Evolutionary conservation across 2,329 filamentous ascomycete species (phyloP).

Genomic region (Sphaerulina musiva): DNA sequence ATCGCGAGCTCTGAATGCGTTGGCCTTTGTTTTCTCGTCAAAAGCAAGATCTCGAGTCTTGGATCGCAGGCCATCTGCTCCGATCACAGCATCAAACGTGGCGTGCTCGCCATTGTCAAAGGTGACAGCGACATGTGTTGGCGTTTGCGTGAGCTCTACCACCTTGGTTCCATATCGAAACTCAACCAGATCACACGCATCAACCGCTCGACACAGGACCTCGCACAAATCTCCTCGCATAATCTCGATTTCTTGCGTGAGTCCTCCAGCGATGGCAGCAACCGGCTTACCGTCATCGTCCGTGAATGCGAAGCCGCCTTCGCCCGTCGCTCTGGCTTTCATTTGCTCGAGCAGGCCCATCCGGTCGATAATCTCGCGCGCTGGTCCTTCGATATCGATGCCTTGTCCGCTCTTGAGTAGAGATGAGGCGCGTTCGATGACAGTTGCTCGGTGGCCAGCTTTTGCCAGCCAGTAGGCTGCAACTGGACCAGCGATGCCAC

Average conservation of each 20-base stretch:
- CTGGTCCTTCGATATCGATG: slow-evolving; percentile 24
- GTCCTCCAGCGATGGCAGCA: slow-evolving; percentile 5
- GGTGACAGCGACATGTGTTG: slow-evolving; percentile 3
- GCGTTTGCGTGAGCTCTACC: slow-evolving; percentile 1
- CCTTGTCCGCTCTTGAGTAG: slow-evolving; percentile 19
- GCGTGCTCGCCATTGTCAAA: slow-evolving; percentile 8
- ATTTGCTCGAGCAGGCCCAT: slow-evolving; percentile 25
- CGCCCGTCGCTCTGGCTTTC: slow-evolving; percentile 20
- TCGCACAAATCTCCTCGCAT: slow-evolving; percentile 46
- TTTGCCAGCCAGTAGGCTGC: slow-evolving; percentile 34
- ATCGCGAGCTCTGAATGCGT: slow-evolving; percentile 10
- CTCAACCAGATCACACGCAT: slow-evolving; percentile 5
- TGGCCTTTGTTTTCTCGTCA: slow-evolving; percentile 9
- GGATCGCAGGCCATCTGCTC: slow-evolving; percentile 32
- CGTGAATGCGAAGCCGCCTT: slow-evolving; percentile 23
- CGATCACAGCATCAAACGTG: slow-evolving; percentile 27
- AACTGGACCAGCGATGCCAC: slow-evolving; percentile 30
- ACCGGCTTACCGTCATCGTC: slow-evolving; percentile 18
- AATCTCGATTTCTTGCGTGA: slow-evolving; percentile 22
- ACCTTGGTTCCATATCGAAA: slow-evolving; percentile 7
- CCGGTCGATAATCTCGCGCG: slow-evolving; percentile 17
- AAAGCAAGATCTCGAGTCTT: slow-evolving; percentile 26
- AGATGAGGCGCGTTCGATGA: slow-evolving; percentile 8
- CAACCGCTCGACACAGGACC: slow-evolving; percentile 35
- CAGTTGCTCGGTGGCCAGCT: slow-evolving; percentile 9